Evolutionary conservation across 805 yeast genomes (phyloP), one percentile per base, ranked within the genome.

Genomic region (Candida broadrunensis): DNA sequence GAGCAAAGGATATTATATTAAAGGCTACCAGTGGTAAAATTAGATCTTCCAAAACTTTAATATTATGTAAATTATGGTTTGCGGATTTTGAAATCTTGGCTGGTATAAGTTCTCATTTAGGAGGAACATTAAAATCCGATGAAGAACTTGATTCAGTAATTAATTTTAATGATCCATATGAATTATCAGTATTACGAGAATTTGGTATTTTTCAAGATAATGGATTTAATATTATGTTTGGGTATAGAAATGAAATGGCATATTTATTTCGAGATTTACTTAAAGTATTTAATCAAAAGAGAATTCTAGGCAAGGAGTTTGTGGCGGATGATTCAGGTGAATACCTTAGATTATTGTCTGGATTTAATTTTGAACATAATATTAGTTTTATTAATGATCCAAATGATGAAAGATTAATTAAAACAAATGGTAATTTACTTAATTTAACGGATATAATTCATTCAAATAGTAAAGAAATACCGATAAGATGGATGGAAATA

Each of bases 51-150:
- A 65, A 66, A 27, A 67, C 74, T 0, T 51, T 79, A 29, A 60
- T 79, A 1, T 70, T 81, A 43, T 80, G 85, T 56, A 73, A 75
- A 42, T 60, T 67, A 36, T 80, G 85, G 85, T 81, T 74, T 52
- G 59, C 70, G 2, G 63, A 75, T 3, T 70, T 80, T 49, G 85
- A 81, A 50, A 59, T 77, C 2, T 56, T 81, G 31, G 85, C 85
- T 0, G 82, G 80, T 0, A 46, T 75, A 19, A 70, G 78, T n/a
- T 73, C 79, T 27, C 73, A 72, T 5, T 51, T 59, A 29, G 85
- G 85, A 5, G 85, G 86, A 1, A 77, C 84, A 0, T 49, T 78
- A 17, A 68, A 72, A 25, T 56, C 67, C 23, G 73, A 71, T 25
- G 69, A 62, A 9, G 83, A 79, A 37, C 51, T 79, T 7, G 70